Evolutionary conservation across 208 protist genomes (phyloP), one percentile per base, ranked within the genome.

Genomic region (Trypanosoma conorhini): DNA sequence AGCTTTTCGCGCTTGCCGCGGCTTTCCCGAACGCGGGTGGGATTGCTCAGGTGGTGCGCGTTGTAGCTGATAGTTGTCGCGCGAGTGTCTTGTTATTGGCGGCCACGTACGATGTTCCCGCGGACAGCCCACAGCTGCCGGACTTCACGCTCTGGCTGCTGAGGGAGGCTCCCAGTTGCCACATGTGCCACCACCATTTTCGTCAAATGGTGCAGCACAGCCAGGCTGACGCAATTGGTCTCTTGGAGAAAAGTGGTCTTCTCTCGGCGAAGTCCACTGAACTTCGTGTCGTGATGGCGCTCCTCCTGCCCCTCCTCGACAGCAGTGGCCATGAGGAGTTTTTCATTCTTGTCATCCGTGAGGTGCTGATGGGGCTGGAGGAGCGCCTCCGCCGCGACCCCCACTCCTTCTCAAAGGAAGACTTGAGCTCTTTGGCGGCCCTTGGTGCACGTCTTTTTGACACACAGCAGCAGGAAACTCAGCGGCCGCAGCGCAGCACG

Each of bases 61-160:
- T 46, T 30, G 7, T 83, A 17, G 31, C 76, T 17, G 56, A 61
- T 19, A 46, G 46, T 38, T 76, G 79, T 44, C 31, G 71, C 57
- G 59, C 46, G 48, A 65, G 71, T 40, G 55, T 75, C 26, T 63
- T 67, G 30, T 51, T 51, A 4, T 62, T 90, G 12, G 78, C 77
- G 5, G 67, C 70, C 66, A 58, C 60, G 33, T 87, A 68, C 42
- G 77, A 77, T 67, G 72, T 89, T 33, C 64, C 79, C 8, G 61
- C 52, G 50, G 66, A 80, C 8, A 86, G 71, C 61, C 72, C 73
- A 40, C 52, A 84, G 30, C 80, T 95, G 38, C 62, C 62, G 8
- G 80, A 80, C 22, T 70, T 95, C 31, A 85, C 84, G 52, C 69
- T 80, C 44, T 95, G 90, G 90, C 71, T 95, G 73, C 79, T 95